These are phyloP conservation scores for Xylaria nigripes DNA, from an alignment of 495 filamentous ascomycete genomes.

Conservation along the genomic window DNA sequence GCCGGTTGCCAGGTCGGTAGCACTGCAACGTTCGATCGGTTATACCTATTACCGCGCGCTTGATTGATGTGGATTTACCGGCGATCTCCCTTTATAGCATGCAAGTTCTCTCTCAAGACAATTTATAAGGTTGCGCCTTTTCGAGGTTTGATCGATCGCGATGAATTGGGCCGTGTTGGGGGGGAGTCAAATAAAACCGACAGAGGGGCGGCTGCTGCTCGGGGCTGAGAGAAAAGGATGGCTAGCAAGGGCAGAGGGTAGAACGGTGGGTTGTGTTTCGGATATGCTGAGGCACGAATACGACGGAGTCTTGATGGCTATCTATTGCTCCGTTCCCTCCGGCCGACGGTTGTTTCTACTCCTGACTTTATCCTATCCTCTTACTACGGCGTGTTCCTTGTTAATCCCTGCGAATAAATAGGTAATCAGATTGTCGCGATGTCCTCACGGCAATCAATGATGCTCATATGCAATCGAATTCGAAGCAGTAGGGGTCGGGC, in stretches of 20 bases:
- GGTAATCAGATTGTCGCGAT: not conserved
- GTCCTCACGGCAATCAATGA: constrained; percentile 2
- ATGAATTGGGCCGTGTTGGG: not conserved
- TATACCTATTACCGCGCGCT: not conserved
- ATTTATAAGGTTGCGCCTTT: not conserved
- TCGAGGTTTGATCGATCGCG: not conserved
- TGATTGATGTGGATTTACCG: not conserved
- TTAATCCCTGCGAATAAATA: not conserved
- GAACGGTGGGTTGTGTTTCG: not conserved
- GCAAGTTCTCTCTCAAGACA: not conserved
- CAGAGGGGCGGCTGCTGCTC: not conserved
- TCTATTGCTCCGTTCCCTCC: not conserved
- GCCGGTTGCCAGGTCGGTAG: not conserved
- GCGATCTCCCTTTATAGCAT: not conserved
- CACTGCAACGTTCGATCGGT: not conserved
- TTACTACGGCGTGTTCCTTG: not conserved
- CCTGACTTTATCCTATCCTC: not conserved
- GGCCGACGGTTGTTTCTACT: not conserved
- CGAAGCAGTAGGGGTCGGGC: not conserved
- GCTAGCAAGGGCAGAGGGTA: not conserved
- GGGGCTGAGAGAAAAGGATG: not conserved
- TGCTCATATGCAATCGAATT: constrained; percentile 6
- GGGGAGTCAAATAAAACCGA: not conserved
- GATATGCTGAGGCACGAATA: not conserved
- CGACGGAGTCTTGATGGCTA: not conserved